phyloP scores from a whole-genome alignment of 2,329 filamentous ascomycete genomes.

The Cordyceps farinosa region DNA sequence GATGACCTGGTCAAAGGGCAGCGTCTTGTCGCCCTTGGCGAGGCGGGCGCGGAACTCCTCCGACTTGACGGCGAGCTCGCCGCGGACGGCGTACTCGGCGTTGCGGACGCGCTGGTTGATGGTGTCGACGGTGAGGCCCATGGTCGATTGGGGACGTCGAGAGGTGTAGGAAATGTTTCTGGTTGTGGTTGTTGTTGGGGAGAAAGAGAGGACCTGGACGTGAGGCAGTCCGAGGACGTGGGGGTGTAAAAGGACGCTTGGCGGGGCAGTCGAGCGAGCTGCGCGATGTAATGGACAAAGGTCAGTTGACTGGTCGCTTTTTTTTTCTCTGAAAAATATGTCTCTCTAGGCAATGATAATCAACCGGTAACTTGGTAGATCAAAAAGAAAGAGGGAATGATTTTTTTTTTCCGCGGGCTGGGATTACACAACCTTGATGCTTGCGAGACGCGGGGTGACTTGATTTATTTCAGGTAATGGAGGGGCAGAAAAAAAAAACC shows the following conservation, averaged over 20 bases:
- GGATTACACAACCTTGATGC: not conserved
- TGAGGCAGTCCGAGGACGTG: slow-evolving; percentile 9
- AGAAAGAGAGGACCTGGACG: not conserved
- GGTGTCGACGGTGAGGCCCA: slow-evolving; percentile 70
- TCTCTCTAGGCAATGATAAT: not conserved
- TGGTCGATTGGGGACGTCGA: slow-evolving; percentile 28
- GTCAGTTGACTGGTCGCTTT: not conserved
- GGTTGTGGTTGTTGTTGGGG: not conserved
- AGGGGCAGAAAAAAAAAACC: slow-evolving; percentile 10
- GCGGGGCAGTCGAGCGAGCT: slow-evolving; percentile 12
- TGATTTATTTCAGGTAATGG: slow-evolving; percentile 9
- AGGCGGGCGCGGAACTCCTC: slow-evolving; percentile 83
- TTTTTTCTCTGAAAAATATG: not conserved
- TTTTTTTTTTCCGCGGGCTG: not conserved
- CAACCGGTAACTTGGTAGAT: not conserved
- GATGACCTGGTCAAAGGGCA: slow-evolving; percentile 89
- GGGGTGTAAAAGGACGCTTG: slow-evolving; percentile 15
- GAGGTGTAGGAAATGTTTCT: not conserved
- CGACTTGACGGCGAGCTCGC: slow-evolving; percentile 89
- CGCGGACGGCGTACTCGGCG: slow-evolving; percentile 94
- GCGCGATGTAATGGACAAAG: not conserved
- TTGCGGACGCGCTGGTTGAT: slow-evolving; percentile 87
- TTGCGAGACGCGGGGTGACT: not conserved
- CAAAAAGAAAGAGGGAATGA: not conserved
- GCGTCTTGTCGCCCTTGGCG: slow-evolving; percentile 50